Evolutionary conservation across 768 basidiomycete species (phyloP), one percentile per base, ranked within the genome.

Genomic region (Cyclocybe cylindracea): DNA sequence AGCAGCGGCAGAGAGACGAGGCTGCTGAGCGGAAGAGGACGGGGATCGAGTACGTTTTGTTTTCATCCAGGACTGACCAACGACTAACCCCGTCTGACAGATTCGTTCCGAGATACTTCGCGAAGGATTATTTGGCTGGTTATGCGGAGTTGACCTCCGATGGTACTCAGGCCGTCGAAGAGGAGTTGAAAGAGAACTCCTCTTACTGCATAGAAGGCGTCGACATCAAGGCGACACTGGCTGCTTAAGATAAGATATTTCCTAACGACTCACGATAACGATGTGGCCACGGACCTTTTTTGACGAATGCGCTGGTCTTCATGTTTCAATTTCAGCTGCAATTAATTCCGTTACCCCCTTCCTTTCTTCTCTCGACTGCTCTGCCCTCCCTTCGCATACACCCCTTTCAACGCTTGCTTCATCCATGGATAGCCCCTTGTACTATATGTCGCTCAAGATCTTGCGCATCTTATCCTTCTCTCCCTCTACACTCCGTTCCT

Each of bases 1-100:
- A 99, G 72, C 96, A 98, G 79, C 82, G 67, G 64, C 97, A 98
- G 76, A 75, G 97, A 45, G 94, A 98, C 53, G 81, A 85, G 32
- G 91, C 94, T 5, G 89, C 87, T 9, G 91, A 93, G 67, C 78
- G 93, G 70, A 95, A 92, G 77, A 80, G 78, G 67, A 88, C 83
- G 51, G 91, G 88, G 13, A 67, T 82, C 31, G 78, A 82, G 91
- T 96, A 62, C 75, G 91, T 88, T 7, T 48, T 45, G 34, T 49
- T 57, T 56, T 32, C 39, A 37, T 40, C 48, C 51, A 16, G 16
- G 16, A 16, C 16, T 16, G 16, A 16, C 16, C 16, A 16, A 16
- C 16, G 16, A 16, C 16, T 16, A 16, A 16, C 16, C 16, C 16
- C 16, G 1, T 16, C 16, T 1, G 1, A 2, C 49, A 89, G 91